phyloP scores from a whole-genome alignment of 2,329 filamentous ascomycete species.

The Penicillium sp. region DNA sequence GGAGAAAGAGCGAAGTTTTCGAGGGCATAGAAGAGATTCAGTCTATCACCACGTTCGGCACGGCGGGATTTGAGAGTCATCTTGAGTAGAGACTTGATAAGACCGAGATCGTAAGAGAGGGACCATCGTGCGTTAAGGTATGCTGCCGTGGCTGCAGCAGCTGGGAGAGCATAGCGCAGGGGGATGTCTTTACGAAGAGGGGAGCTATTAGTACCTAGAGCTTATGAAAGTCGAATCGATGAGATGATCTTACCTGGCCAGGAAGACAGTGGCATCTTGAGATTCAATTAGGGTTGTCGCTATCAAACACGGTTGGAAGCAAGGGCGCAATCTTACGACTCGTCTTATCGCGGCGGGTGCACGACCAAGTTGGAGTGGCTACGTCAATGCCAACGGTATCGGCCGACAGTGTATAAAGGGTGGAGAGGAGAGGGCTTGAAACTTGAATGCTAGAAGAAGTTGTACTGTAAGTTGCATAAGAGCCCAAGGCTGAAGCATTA shows the following conservation, averaged over 20 bases:
- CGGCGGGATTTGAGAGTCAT: constrained; percentile 47
- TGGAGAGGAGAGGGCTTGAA: background rate
- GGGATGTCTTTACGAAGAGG: constrained; percentile 33
- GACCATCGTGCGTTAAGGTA: constrained; percentile 75
- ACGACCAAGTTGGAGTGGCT: background rate
- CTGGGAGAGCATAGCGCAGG: constrained; percentile 55
- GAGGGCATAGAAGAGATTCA: constrained; percentile 74
- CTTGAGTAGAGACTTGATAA: constrained; percentile 59
- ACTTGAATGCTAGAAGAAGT: background rate
- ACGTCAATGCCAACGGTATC: background rate
- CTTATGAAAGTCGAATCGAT: background rate
- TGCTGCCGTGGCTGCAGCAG: constrained; percentile 66
- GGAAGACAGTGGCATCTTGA: constrained; percentile 13
- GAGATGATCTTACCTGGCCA: constrained; percentile 20
- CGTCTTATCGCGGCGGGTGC: background rate
- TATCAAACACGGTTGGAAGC: background rate
- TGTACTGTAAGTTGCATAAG: background rate
- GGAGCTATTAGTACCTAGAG: background rate
- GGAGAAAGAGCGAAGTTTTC: constrained; percentile 65
- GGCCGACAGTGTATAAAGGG: background rate
- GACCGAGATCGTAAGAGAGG: constrained; percentile 64
- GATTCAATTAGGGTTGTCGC: background rate
- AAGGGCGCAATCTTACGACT: background rate
- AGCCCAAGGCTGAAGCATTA: background rate
- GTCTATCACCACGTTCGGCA: constrained; percentile 58